Base-by-base conservation (phyloP, 176 grass and related monocot species). In the Eremochloa ophiuroides region DNA sequence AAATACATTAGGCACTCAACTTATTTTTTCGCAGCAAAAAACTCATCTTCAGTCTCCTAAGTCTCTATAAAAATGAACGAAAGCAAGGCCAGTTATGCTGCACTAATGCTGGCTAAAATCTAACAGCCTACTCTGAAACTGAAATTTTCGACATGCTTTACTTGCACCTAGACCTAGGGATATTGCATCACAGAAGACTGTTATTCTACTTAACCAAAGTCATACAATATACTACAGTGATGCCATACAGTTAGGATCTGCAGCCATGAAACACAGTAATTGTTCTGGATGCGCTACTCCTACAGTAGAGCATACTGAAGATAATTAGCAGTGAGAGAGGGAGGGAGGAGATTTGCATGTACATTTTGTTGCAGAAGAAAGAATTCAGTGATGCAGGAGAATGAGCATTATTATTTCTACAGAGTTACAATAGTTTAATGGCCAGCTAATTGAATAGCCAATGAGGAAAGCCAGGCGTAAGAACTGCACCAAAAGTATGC, bases 401-500 rank as follows among this genome's bases (percentile, higher is more conserved):
- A 30, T 29, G 7, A 22, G 22, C 72, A 23, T 40, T 23, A 51
- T 43, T 29, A 63, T 18, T 80, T 82, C 42, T 39, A 76, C 43
- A 20, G n/a, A 62, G 11, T 62, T 29, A 28, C 56, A 18, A 27
- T 71, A 59, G 62, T 77, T 66, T 55, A 60, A 73, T 38, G 17
- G 4, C 61, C 29, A 58, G 25, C 65, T 78, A 87, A 76, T 74
- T 53, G 35, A 85, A 63, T 78, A 6, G 12, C 12, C 23, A 13
- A 67, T 71, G 74, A 71, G 67, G 79, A 82, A 70, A 74, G 60
- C 1, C 66, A 2, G 29, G 30, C n/a, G 63, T 43, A 85, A 94
- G 84, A 85, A 91, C 89, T 91, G 80, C 81, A 89, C 5, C 64
- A 75, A 74, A 69, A 35, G 17, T 63, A 74, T 33, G 27, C 30